Base-by-base conservation (phyloP, 371 early-diverging fungal genomes). In the Funneliformis caledonium region DNA sequence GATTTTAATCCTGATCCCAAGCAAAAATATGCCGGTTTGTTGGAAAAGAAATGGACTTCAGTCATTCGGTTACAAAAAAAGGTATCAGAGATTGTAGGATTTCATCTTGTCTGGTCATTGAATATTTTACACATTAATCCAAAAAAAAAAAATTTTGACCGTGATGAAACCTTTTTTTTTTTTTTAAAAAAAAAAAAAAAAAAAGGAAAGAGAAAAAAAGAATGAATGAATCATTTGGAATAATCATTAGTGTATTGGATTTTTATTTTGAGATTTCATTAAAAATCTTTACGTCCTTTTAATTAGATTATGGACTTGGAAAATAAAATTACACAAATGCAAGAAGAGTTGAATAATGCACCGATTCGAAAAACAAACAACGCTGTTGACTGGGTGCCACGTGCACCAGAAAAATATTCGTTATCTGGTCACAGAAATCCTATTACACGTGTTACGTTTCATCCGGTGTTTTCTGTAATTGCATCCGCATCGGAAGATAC, bases 41-140 rank as follows among this genome's bases (percentile, higher is more conserved):
- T 97, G 76, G 97, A 96, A 84, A 96, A 96, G 85, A 97, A 97
- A 82, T 97, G 98, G 98, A 94, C 94, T 8, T 94, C 96, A 16
- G 95, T 97, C 12, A 93, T 97, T 81, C 90, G 97, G 26, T 85
- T 97, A 81, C 97, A 97, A 82, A 94, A 94, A 82, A 97, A 96
- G 92, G 94, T 93, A 85, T 47, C 62, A 43, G 10, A 14, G n/a
- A 47, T 45, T 37, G 19, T 81, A 52, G 56, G 43, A 42, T 8
- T 52, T 42, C 10, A 77, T 50, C n/a, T 74, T 76, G 61, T 19
- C 10, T 47, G 22, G 14, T 42, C 16, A 31, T 64, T 33, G 33
- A 11, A 64, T 8, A n/a, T 11, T n/a, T 12, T 8, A 64, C 1
- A 62, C 10, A 26, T 26, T 26, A 14, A 2, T 26, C 10, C 3